Evolutionary conservation across 495 filamentous ascomycete species (phyloP), one percentile per base, ranked within the genome.

Genomic region (Lasiosphaeria ovina): DNA sequence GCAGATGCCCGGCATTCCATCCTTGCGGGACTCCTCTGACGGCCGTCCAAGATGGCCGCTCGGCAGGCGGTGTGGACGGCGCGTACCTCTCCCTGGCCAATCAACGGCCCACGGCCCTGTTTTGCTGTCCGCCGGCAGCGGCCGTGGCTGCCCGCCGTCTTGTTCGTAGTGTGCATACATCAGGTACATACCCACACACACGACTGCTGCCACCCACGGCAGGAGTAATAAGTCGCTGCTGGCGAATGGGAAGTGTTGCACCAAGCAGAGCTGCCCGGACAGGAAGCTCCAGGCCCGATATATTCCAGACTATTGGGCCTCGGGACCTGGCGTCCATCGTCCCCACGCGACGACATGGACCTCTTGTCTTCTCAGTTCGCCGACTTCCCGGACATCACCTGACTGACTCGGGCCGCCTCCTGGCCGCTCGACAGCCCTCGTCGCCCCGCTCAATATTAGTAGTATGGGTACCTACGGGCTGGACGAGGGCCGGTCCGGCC

Each of bases 81-180:
- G 44, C 44, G 12, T 47, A 47, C 44, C 11, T 8, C 16, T n/a
- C 44, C 16, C 44, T n/a, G 8, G 8, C 44, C 44, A 47, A 47
- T 47, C 44, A 47, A 47, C 8, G 16, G 12, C 12, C 44, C 16
- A 14, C 44, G 44, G 44, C 44, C 12, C 44, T 47, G 44, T 47
- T 47, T 14, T 47, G 44, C 12, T 47, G 44, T 47, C 44, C 44
- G 44, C 44, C 44, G 44, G 44, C 44, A 47, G 44, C 44, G 12
- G 12, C 44, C 44, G 16, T n/a, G 44, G 24, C 1, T 24, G 24
- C 24, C 24, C 24, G 24, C 24, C 24, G 24, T 24, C 24, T 24
- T 24, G 24, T 24, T 0, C 2, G 24, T 24, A 24, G 24, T 24
- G 24, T 24, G 24, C 24, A 24, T 24, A 24, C 24, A 24, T 24